These are phyloP conservation scores for Fraxinus quadrangulata DNA, from an alignment of 257 asterid species.

Conservation along the genomic window DNA sequence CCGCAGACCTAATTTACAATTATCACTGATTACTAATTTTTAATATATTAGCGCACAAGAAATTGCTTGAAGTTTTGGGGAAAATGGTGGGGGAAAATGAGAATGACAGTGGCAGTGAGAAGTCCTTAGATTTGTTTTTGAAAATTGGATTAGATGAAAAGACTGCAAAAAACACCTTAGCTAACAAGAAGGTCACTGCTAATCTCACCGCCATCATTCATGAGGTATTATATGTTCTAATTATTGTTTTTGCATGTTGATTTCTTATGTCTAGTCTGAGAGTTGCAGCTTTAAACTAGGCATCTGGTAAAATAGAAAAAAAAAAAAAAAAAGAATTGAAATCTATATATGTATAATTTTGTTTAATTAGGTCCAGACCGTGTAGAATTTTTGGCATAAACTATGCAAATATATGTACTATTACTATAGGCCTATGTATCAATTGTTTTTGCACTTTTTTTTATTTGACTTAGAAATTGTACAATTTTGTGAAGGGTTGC, in stretches of 20 bases:
- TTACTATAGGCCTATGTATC: background rate
- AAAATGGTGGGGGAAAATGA: conserved; percentile 25
- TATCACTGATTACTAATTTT: background rate
- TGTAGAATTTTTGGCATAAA: background rate
- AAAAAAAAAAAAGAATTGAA: background rate
- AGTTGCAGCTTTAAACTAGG: background rate
- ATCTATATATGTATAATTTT: background rate
- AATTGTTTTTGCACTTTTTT: background rate
- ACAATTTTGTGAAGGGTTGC: too few relatives aligned
- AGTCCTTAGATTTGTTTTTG: conserved; percentile 37
- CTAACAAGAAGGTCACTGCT: conserved; percentile 45
- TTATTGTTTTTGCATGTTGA: conserved; percentile 3
- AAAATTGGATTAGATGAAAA: conserved; percentile 50
- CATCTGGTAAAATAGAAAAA: background rate
- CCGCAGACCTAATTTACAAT: background rate
- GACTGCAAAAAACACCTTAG: conserved; percentile 49
- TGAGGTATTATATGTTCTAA: conserved; percentile 31
- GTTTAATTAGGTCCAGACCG: background rate
- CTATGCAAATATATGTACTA: background rate
- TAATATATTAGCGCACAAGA: background rate
- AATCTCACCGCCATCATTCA: conserved; percentile 47
- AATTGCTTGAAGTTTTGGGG: background rate
- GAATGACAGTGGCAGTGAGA: conserved; percentile 20
- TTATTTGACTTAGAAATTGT: background rate
- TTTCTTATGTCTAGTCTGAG: background rate